These are phyloP conservation scores for Thalassiosira ordinaria DNA, from an alignment of 352 stramenopile species.

Conservation along the genomic window DNA sequence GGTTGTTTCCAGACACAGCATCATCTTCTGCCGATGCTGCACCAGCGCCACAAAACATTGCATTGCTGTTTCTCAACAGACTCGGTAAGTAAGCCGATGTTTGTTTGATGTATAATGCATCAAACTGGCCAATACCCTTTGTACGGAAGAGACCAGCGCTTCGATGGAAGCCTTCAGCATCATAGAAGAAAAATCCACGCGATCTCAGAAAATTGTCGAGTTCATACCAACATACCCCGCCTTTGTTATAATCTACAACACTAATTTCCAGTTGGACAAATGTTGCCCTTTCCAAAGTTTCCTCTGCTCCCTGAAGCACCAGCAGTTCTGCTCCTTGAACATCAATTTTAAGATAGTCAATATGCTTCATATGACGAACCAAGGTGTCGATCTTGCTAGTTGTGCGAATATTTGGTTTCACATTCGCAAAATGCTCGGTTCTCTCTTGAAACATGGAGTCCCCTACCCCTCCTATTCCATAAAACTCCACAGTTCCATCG, in stretches of 20 bases:
- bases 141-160: slow-evolving; percentile 22
- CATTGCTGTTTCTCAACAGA: too few relatives aligned
- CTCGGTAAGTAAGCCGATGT: slow-evolving; percentile 16
- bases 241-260: slow-evolving; percentile 42
- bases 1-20: too few relatives aligned
- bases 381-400: slow-evolving; percentile 38
- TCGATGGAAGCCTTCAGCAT: slow-evolving; percentile 6
- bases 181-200: slow-evolving; percentile 51
- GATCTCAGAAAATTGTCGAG: slow-evolving; percentile 36
- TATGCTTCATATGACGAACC: slow-evolving; percentile 16
- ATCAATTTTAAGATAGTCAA: slow-evolving; percentile 44
- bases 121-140: slow-evolving; percentile 35
- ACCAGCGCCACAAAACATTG: too few relatives aligned
- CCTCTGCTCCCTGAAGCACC: slow-evolving; percentile 20
- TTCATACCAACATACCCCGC: slow-evolving; percentile 36
- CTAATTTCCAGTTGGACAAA: slow-evolving; percentile 41
- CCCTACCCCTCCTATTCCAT: slow-evolving; percentile 13
- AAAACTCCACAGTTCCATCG: slow-evolving; percentile 24
- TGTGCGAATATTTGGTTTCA: slow-evolving; percentile 13
- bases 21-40: too few relatives aligned
- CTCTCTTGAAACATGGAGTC: slow-evolving; percentile 49
- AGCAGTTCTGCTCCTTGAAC: slow-evolving; percentile 31
- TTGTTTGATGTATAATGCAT: slow-evolving; percentile 38
- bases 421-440: slow-evolving; percentile 19
- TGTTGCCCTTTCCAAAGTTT: slow-evolving; percentile 34